These are phyloP conservation scores for Theobroma cacao DNA, from an alignment of 345 rosid genomes.

Conservation along the genomic window DNA sequence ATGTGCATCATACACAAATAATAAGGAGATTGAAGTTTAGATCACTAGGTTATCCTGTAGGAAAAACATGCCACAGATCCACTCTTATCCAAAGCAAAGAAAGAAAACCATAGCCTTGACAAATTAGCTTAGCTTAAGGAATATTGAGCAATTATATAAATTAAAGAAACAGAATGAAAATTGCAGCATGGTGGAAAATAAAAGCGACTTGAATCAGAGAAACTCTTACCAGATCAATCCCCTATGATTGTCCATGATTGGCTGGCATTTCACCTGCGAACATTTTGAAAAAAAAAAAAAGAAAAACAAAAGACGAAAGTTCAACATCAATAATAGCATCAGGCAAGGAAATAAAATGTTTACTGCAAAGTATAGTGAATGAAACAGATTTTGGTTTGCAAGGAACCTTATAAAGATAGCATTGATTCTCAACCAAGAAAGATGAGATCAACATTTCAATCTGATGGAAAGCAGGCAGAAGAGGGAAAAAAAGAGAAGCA, in stretches of 20 bases:
- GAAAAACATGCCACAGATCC: background rate
- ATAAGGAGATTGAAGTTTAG: too few species aligned
- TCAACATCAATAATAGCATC: background rate
- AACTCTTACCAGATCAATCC: constrained; percentile 69
- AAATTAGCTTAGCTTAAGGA: background rate
- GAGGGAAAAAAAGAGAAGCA: background rate
- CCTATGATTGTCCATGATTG: constrained; percentile 49
- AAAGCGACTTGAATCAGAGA: constrained; percentile 12
- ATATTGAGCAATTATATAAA: background rate
- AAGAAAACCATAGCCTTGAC: background rate
- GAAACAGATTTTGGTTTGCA: background rate
- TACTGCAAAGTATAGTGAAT: background rate
- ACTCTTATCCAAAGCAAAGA: background rate
- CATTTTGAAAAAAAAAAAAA: constrained; percentile 10
- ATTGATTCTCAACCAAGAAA: background rate
- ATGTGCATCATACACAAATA: too few species aligned
- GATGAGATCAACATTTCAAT: background rate
- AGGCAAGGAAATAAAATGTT: background rate
- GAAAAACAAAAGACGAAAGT: background rate
- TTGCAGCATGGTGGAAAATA: background rate
- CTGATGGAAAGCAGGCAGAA: background rate
- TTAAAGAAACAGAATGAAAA: constrained; percentile 3
- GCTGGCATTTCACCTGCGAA: constrained; percentile 93
- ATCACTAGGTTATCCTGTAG: too few species aligned
- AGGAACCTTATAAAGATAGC: background rate